Conservation (phyloP, 257 asterid genomes). For the Capsicum rhomboideum region DNA sequence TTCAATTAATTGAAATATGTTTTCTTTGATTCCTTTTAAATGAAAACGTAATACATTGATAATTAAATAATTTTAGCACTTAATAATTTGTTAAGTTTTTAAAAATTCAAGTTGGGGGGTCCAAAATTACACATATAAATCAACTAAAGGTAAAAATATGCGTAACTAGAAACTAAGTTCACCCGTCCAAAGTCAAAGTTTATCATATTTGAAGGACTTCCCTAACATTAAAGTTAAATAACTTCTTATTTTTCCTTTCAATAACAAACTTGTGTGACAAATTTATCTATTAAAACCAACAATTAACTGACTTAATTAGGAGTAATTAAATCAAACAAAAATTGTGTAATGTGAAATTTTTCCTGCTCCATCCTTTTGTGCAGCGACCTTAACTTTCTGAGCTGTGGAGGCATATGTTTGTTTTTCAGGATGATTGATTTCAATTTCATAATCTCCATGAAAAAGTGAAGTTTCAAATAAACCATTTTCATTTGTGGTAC, state of each 20-base stretch:
- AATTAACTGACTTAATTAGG: neutral
- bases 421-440: neutral
- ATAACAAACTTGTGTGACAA: neutral
- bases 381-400: neutral
- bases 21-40: too few relatives aligned
- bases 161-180: too few relatives aligned
- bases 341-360: neutral
- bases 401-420: neutral
- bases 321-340: neutral
- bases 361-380: neutral
- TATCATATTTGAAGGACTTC: neutral
- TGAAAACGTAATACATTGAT: too few relatives aligned
- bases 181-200: too few relatives aligned
- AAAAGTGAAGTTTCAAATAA: slow-evolving; percentile 26
- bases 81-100: too few relatives aligned
- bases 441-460: slow-evolving; percentile 34
- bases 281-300: neutral
- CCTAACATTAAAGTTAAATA: neutral
- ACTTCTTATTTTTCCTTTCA: neutral
- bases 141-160: too few relatives aligned
- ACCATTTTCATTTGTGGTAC: slow-evolving; percentile 29
- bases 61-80: too few relatives aligned
- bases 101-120: too few relatives aligned
- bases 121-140: too few relatives aligned
- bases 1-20: too few relatives aligned